Evolutionary conservation across 176 grass and related monocot genomes (phyloP).

Genomic region (Thinopyrum elongatum): DNA sequence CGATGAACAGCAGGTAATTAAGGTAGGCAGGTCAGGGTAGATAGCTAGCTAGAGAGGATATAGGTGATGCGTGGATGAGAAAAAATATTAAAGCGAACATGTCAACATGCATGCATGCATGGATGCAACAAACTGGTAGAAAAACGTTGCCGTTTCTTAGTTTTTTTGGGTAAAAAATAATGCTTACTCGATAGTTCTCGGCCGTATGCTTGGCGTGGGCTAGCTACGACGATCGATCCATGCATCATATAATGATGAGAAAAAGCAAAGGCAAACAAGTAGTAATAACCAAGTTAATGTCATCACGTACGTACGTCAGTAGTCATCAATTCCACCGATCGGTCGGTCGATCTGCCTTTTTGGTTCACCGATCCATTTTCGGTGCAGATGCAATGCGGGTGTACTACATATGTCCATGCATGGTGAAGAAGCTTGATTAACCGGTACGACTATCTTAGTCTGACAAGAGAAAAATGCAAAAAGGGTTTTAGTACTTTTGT

Average conservation of each 20-base stretch:
- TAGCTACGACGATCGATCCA: not conserved
- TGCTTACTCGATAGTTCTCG: no score
- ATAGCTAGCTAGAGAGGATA: not conserved
- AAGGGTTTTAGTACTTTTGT: not conserved
- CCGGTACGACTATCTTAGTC: not conserved
- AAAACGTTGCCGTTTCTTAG: no score
- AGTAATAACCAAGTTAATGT: not conserved
- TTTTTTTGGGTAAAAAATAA: no score
- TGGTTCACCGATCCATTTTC: not conserved
- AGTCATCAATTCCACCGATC: not conserved
- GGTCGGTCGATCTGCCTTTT: not conserved
- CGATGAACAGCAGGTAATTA: not conserved
- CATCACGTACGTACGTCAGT: not conserved
- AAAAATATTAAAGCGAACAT: not conserved
- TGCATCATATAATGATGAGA: not conserved
- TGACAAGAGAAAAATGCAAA: not conserved
- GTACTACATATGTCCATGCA: not conserved
- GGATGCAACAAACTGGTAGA: no score
- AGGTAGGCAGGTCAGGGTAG: constrained; percentile 1
- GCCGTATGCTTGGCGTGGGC: not conserved
- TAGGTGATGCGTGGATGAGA: not conserved
- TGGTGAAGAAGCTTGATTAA: not conserved
- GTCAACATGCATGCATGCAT: no score
- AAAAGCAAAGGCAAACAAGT: not conserved
- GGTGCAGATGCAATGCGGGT: not conserved